Evolutionary conservation across 805 yeast species (phyloP).

Genomic region (Candida mattraensis): DNA sequence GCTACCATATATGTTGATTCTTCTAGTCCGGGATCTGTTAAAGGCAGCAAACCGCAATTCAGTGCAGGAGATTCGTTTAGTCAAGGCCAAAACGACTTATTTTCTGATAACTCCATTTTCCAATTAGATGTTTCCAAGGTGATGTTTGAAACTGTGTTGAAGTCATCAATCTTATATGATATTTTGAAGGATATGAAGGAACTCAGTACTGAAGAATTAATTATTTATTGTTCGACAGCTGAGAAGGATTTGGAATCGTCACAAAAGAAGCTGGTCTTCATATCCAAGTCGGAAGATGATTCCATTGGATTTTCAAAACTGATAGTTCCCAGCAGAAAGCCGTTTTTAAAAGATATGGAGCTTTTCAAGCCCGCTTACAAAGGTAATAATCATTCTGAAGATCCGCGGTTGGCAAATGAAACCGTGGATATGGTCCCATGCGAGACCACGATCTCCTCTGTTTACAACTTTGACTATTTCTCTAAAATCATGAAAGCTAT

Average conservation of each 20-base stretch:
- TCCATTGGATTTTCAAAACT: conserved; percentile 68
- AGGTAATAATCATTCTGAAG: conserved; percentile 1
- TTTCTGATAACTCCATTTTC: conserved; percentile 32
- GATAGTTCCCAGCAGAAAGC: conserved; percentile 60
- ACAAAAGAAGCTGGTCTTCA: conserved; percentile 48
- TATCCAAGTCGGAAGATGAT: conserved; percentile 59
- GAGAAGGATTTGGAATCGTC: conserved; percentile 10
- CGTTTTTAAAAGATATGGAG: conserved; percentile 61
- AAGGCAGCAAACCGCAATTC: not conserved
- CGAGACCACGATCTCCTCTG: conserved; percentile 38
- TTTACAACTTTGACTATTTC: conserved; percentile 50
- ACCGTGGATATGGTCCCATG: conserved; percentile 21
- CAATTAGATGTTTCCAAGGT: conserved; percentile 41
- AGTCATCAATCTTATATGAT: conserved; percentile 52
- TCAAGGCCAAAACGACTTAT: conserved; percentile 17
- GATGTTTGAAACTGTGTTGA: conserved; percentile 50
- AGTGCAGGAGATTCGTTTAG: conserved; percentile 1
- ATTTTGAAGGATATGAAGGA: conserved; percentile 58
- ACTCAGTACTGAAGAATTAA: conserved; percentile 50
- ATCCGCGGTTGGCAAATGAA: conserved; percentile 1
- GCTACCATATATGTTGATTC: conserved; percentile 40
- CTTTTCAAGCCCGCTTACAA: conserved; percentile 32
- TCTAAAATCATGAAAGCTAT: conserved; percentile 49
- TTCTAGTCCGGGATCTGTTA: conserved; percentile 1
- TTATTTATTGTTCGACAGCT: conserved; percentile 41